Evolutionary conservation across 2,329 filamentous ascomycete genomes (phyloP), one percentile per base, ranked within the genome.

Genomic region (Xylaria digitata): DNA sequence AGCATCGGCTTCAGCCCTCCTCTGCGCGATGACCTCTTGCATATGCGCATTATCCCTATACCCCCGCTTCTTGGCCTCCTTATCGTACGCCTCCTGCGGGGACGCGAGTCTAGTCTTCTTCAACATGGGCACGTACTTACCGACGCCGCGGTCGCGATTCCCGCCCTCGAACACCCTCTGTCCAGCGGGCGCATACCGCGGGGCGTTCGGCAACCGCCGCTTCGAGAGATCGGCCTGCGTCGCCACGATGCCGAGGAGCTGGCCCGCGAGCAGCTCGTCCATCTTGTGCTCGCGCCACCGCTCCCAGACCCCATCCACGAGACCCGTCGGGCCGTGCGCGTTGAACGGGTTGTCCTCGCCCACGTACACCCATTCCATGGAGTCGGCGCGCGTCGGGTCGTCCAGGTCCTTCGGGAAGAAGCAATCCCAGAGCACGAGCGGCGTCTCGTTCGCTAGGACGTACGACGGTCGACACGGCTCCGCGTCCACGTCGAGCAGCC

Each of bases 351-450:
- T 77, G 45, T 89, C 86, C 69, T 95, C 92, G 49, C 92, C 92
- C 1, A 92, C 85, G 78, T 94, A 92, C 0, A 94, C 79, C 95
- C 96, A 99, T 19, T 89, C 78, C 63, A 97, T 77, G 0, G 85
- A 84, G 77, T 96, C 90, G 46, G 72, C 43, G 71, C 73, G 26
- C 71, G 50, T 71, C 15, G 73, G 56, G 15, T 75, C 72, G 52
- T 82, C 78, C 1, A 63, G 58, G 32, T 80, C 79, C 65, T 81
- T 80, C 0, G 93, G 93, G 79, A 97, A 99, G 40, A 96, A 85
- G 80, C 95, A 98, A 80, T 98, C 93, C 95, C 95, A 98, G 6
- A 99, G 87, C 17, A 98, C 96, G 8, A 99, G 86, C 1, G 96
- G 95, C 30, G 90, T 87, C 77, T 98, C 95, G 56, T 90, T 90